Percentiles rank a stretch among this genome's conserved stretches.
phyloP scores from a whole-genome alignment of 441 rosid genomes.

The Omphalea diandra region DNA sequence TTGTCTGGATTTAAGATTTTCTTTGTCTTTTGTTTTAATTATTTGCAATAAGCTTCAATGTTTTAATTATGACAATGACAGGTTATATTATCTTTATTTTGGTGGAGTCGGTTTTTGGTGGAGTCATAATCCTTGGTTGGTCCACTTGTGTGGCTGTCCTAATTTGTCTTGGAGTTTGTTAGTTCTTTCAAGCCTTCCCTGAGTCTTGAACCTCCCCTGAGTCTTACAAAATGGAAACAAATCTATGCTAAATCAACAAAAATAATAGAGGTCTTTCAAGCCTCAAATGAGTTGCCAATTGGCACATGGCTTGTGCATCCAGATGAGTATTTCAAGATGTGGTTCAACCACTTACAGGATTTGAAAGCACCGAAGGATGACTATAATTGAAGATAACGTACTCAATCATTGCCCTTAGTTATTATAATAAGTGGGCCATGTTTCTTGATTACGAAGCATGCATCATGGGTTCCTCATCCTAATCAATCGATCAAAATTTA shows the following conservation, averaged over 20 bases:
- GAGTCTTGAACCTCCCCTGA: no score
- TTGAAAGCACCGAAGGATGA: background rate
- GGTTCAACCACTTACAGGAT: constrained; percentile 6
- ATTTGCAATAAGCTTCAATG: background rate
- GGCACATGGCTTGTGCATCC: background rate
- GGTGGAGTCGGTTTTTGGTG: constrained; percentile 27
- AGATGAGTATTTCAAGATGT: background rate
- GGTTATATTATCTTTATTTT: constrained; percentile 5
- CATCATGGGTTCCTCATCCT: no score
- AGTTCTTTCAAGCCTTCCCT: background rate
- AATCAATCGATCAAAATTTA: no score
- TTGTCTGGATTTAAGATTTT: no score
- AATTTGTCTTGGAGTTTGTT: constrained; percentile 12
- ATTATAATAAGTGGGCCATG: no score
- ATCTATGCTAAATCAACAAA: background rate
- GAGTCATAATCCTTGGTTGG: constrained; percentile 12
- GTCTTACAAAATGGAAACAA: no score
- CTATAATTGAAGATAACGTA: constrained; percentile 2
- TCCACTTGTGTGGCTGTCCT: constrained; percentile 34
- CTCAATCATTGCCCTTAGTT: no score
- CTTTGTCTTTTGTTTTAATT: no score
- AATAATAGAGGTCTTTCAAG: background rate
- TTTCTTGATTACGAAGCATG: no score
- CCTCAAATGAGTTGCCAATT: constrained; percentile 6
- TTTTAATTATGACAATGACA: constrained; percentile 14